phyloP scores from a whole-genome alignment of 2,329 filamentous ascomycete genomes.

The Stagonosporopsis tanaceti region DNA sequence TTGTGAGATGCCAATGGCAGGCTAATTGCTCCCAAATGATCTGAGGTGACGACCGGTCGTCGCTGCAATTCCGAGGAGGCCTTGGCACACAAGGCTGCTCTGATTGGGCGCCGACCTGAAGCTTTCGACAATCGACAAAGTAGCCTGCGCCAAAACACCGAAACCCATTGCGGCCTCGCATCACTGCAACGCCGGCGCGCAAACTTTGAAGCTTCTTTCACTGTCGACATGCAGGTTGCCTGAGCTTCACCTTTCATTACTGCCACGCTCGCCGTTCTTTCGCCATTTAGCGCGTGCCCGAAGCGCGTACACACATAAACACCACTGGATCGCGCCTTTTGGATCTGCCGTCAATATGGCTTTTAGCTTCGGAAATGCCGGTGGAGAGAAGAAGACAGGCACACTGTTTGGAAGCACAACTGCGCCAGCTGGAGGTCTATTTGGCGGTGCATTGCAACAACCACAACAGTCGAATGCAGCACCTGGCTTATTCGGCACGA shows the following conservation, averaged over 20 bases:
- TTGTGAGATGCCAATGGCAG: conserved; percentile 49
- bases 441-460: conserved; percentile 49
- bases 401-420: conserved; percentile 49
- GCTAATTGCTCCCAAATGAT: conserved; percentile 38
- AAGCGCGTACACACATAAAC: conserved; percentile 21
- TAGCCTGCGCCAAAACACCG: conserved; percentile 13
- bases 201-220: conserved; percentile 5
- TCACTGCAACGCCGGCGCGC: conserved; percentile 18
- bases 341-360: conserved; percentile 33
- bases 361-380: conserved; percentile 40
- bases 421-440: conserved; percentile 50
- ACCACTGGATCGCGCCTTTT: conserved; percentile 1
- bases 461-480: conserved; percentile 43
- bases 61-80: conserved; percentile 22
- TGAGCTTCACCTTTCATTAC: conserved; percentile 15
- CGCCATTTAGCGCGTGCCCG: conserved; percentile 20
- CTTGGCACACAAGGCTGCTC: conserved; percentile 21
- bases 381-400: conserved; percentile 46
- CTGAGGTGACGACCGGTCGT: conserved; percentile 33
- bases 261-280: background rate
- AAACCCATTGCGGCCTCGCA: conserved; percentile 17
- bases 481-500: conserved; percentile 31
- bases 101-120: conserved; percentile 22
- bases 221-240: conserved; percentile 20
- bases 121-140: conserved; percentile 30